These are phyloP conservation scores for Mycosphaerelloides madeirae DNA, from an alignment of 2,329 filamentous ascomycete species.

Conservation along the genomic window DNA sequence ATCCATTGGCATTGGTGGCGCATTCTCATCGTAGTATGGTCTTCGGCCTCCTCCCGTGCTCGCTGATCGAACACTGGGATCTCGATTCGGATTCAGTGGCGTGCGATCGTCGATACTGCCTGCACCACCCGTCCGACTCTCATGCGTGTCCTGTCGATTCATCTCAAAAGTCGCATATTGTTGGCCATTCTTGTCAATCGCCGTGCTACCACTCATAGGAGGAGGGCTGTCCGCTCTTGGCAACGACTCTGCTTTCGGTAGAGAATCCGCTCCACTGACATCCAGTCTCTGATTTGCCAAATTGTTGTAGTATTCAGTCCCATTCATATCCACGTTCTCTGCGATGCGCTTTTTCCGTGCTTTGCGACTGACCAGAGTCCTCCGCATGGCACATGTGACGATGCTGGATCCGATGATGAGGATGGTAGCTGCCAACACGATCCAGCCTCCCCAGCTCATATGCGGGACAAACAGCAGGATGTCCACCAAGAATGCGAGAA, in stretches of 20 bases:
- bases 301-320: constrained; percentile 74
- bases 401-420: constrained; percentile 76
- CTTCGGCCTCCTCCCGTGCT: constrained; percentile 33
- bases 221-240: constrained; percentile 52
- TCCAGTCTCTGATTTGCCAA: constrained; percentile 40
- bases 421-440: constrained; percentile 84
- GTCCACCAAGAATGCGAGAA: constrained; percentile 88
- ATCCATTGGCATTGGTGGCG: constrained; percentile 35
- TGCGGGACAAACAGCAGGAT: constrained; percentile 93
- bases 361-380: constrained; percentile 85
- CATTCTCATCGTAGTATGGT: constrained; percentile 37
- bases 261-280: constrained; percentile 22
- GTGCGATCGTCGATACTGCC: constrained; percentile 58
- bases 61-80: constrained; percentile 51
- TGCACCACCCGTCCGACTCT: constrained; percentile 33
- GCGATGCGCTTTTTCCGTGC: constrained; percentile 87
- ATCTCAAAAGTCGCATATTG: constrained; percentile 62
- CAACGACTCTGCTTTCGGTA: constrained; percentile 24
- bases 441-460: constrained; percentile 87
- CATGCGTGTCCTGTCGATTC: constrained; percentile 48
- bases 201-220: constrained; percentile 50
- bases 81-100: constrained; percentile 60
- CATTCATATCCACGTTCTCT: constrained; percentile 95
- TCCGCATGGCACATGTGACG: constrained; percentile 89
- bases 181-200: constrained; percentile 51